A percentile compares a stretch with the other conserved stretches of the same genome.
phyloP scores from a whole-genome alignment of 441 rosid genomes.

The Erysimum cheiri region DNA sequence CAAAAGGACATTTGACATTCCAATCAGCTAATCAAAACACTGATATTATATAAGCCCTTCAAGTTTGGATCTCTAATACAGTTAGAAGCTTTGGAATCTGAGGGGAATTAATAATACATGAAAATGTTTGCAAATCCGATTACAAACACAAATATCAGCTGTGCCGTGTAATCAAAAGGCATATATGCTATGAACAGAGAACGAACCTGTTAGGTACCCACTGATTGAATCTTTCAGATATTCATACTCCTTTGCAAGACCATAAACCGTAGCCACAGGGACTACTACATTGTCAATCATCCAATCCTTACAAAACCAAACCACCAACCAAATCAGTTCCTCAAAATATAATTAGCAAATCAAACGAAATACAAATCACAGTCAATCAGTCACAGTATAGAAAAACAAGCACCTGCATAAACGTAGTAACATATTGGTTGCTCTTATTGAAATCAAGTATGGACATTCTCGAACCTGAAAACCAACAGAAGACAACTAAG shows the following conservation, averaged over 20 bases:
- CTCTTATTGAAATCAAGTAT: slow-evolving; percentile 86
- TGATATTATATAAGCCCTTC: not conserved
- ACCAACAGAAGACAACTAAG: slow-evolving; percentile 26
- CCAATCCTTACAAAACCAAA: slow-evolving; percentile 63
- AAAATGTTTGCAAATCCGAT: not conserved
- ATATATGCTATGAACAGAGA: slow-evolving; percentile 21
- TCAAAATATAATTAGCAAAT: not conserved
- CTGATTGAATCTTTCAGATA: slow-evolving; percentile 77
- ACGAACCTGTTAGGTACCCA: slow-evolving; percentile 69
- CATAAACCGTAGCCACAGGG: slow-evolving; percentile 76
- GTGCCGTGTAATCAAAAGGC: not conserved
- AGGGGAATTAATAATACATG: not conserved
- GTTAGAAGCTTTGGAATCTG: slow-evolving; percentile 1
- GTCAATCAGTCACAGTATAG: not conserved
- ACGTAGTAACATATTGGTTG: slow-evolving; percentile 49
- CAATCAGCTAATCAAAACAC: not conserved
- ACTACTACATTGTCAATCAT: slow-evolving; percentile 80
- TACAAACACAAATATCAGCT: not conserved
- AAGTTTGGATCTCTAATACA: not conserved
- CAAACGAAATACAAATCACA: not conserved
- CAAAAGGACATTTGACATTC: slow-evolving; percentile 11
- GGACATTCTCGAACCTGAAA: slow-evolving; percentile 68
- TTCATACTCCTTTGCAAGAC: slow-evolving; percentile 68
- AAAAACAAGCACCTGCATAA: slow-evolving; percentile 64
- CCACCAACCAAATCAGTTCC: slow-evolving; percentile 11